These are phyloP conservation scores for Prunus kanzakura DNA, from an alignment of 306 rosid genomes.

Conservation along the genomic window DNA sequence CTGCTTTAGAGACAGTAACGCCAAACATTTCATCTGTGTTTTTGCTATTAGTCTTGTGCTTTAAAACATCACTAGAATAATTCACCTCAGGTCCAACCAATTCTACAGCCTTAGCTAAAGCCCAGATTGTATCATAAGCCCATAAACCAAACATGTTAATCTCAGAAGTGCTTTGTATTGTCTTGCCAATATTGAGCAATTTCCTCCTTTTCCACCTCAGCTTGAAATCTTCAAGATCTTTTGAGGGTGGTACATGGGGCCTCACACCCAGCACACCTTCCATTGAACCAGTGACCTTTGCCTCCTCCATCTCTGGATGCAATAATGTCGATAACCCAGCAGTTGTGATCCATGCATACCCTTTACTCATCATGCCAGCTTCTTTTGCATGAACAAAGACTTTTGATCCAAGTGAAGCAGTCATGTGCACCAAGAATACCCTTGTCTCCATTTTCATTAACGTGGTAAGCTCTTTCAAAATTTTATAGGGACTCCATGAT, in stretches of 20 bases:
- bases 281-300: conserved; percentile 21
- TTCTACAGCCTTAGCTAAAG: background rate
- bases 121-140: conserved; percentile 42
- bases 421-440: conserved; percentile 42
- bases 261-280: conserved; percentile 45
- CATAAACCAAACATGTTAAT: conserved; percentile 22
- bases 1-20: background rate
- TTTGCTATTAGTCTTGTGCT: background rate
- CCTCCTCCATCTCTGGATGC: no score
- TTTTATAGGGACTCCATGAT: background rate
- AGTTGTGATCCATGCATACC: conserved; percentile 28
- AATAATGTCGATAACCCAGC: no score
- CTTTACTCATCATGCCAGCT: conserved; percentile 26
- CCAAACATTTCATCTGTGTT: background rate
- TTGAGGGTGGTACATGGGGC: conserved; percentile 9
- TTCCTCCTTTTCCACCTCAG: conserved; percentile 1
- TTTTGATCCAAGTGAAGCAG: conserved; percentile 4
- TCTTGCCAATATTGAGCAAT: no score
- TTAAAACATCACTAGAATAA: no score
- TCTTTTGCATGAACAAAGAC: conserved; percentile 29
- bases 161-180: background rate
- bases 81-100: no score
- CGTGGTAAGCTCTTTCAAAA: conserved; percentile 17
- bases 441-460: conserved; percentile 7
- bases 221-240: conserved; percentile 17